Percentiles rank a stretch among this genome's conserved stretches.
Evolutionary conservation across 1,284 basidiomycete species (phyloP).

Genomic region (Neolentinus lepideus): DNA sequence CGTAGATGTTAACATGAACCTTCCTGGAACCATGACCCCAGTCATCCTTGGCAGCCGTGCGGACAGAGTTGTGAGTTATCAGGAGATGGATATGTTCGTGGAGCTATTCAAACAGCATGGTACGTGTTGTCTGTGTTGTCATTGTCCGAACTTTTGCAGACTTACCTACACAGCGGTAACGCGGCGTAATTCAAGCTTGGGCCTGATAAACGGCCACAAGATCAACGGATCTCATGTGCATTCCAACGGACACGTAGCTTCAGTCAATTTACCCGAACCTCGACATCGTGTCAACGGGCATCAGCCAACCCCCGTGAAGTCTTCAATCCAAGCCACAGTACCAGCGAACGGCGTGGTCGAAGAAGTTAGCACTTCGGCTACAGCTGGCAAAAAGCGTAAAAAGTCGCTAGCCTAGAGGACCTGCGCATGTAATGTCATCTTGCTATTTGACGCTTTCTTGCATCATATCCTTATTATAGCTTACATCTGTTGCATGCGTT

Average conservation of each 20-base stretch:
- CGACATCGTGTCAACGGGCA: constrained; percentile 9
- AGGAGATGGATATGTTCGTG: constrained; percentile 42
- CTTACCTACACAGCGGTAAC: background rate
- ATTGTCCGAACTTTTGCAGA: constrained; percentile 5
- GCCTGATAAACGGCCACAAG: constrained; percentile 17
- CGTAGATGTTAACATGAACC: constrained; percentile 37
- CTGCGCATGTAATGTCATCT: background rate
- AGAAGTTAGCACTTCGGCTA: background rate
- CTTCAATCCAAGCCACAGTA: background rate
- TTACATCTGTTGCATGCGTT: background rate
- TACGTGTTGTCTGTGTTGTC: constrained; percentile 18
- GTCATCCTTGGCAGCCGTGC: constrained; percentile 16
- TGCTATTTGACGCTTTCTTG: no score
- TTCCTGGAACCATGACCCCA: constrained; percentile 17
- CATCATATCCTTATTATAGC: background rate
- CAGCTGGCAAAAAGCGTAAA: constrained; percentile 30
- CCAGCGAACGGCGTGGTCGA: background rate
- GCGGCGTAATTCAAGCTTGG: background rate
- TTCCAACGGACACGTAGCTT: constrained; percentile 13
- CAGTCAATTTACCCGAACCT: constrained; percentile 5
- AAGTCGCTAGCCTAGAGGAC: constrained; percentile 19
- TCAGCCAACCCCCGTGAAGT: constrained; percentile 13
- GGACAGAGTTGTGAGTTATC: constrained; percentile 31
- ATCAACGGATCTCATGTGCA: constrained; percentile 15
- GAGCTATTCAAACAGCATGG: constrained; percentile 42